A percentile compares a stretch with the other conserved stretches of the same genome.
phyloP scores from a whole-genome alignment of 352 stramenopile species.

The Pythium vanterpoolii region DNA sequence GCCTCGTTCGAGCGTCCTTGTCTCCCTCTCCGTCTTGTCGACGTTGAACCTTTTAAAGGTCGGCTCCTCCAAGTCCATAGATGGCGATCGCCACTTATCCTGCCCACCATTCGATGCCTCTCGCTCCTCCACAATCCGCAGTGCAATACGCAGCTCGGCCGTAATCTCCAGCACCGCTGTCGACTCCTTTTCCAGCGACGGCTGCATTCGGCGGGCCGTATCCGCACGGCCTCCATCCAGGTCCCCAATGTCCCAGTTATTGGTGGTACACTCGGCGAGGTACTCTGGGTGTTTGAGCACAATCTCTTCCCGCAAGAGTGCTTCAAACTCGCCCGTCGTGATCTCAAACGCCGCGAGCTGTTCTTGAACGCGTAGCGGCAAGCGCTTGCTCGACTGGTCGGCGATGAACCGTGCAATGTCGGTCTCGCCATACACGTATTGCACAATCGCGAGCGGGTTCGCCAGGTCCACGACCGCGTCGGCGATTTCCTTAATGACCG shows the following conservation, averaged over 20 bases:
- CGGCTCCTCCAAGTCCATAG: background rate
- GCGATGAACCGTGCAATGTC: conserved; percentile 16
- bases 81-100: background rate
- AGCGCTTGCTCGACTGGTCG: background rate
- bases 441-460: conserved; percentile 25
- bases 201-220: background rate
- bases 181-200: conserved; percentile 4
- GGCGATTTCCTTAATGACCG: conserved; percentile 24
- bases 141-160: conserved; percentile 6
- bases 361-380: background rate
- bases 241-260: background rate
- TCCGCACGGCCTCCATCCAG: conserved; percentile 5
- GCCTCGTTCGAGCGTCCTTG: background rate
- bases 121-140: background rate
- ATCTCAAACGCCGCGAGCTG: conserved; percentile 12
- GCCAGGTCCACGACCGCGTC: conserved; percentile 26
- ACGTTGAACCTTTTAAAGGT: too few species aligned
- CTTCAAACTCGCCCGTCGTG: conserved; percentile 21
- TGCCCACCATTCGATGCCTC: background rate
- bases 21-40: background rate
- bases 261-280: conserved; percentile 6
- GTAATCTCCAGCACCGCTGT: conserved; percentile 7
- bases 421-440: conserved; percentile 12
- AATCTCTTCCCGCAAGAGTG: conserved; percentile 22
- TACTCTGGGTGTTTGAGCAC: conserved; percentile 16